Percentiles rank a stretch among this genome's conserved stretches.
Conservation (phyloP, 73 alveolate species). For the Symbiodinium natans region DNA sequence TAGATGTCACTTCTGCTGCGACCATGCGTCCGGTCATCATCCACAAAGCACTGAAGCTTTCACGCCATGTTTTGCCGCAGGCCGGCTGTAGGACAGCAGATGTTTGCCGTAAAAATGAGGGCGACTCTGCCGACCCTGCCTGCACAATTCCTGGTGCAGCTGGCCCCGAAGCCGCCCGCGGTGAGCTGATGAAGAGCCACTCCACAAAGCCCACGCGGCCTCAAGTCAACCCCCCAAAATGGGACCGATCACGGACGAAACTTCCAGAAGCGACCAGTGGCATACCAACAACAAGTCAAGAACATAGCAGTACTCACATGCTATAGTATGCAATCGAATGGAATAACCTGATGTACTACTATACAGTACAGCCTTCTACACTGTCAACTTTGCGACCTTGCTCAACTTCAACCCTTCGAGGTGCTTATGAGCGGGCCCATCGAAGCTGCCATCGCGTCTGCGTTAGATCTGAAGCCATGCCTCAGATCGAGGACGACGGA, state of each 20-base stretch:
- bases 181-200: conserved; percentile 67
- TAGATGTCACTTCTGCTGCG: no score
- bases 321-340: neutral
- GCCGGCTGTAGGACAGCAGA: no score
- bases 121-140: no score
- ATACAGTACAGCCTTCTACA: neutral
- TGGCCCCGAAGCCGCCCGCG: conserved; percentile 60
- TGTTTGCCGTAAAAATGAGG: no score
- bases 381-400: neutral
- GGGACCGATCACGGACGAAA: neutral
- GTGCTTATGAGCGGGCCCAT: conserved; percentile 51
- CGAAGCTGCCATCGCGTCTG: conserved; percentile 65
- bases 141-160: conserved; percentile 39
- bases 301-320: neutral
- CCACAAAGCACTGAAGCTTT: no score
- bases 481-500: neutral
- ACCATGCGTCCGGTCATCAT: no score
- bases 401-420: neutral
- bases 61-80: no score
- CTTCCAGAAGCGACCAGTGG: neutral
- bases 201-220: conserved; percentile 69
- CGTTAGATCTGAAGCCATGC: conserved; percentile 93
- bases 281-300: neutral
- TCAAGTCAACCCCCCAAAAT: neutral
- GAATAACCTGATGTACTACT: neutral